These are phyloP conservation scores for Candida fluviatilis DNA, from an alignment of 805 yeast species.

Conservation along the genomic window DNA sequence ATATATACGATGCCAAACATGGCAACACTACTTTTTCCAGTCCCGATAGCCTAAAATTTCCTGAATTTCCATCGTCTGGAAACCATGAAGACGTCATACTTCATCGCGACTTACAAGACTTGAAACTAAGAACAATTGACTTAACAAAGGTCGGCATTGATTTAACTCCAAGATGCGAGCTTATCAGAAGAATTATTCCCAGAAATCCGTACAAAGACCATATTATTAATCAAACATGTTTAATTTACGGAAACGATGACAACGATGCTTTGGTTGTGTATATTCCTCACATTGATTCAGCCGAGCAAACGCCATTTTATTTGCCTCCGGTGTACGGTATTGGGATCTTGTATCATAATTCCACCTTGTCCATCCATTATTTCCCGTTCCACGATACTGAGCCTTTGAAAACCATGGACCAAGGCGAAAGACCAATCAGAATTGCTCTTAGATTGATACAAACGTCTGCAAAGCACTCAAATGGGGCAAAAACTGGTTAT, in stretches of 20 bases:
- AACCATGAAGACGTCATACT: constrained; percentile 18
- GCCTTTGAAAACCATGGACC: constrained; percentile 28
- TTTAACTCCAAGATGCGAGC: constrained; percentile 39
- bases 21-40: constrained; percentile 28
- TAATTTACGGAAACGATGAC: constrained; percentile 31
- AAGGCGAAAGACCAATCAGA: constrained; percentile 64
- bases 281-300: constrained; percentile 63
- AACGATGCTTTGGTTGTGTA: constrained; percentile 59
- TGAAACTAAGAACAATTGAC: constrained; percentile 26
- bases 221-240: constrained; percentile 81
- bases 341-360: constrained; percentile 53
- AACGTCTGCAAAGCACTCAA: constrained; percentile 80
- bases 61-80: constrained; percentile 29
- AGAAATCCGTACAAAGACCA: constrained; percentile 84
- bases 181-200: constrained; percentile 86
- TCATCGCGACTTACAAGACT: constrained; percentile 32
- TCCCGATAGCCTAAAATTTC: constrained; percentile 21
- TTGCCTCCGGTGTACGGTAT: constrained; percentile 83
- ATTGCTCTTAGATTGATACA: constrained; percentile 76
- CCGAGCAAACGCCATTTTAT: constrained; percentile 75
- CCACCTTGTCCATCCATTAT: constrained; percentile 67
- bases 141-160: constrained; percentile 15
- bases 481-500: constrained; percentile 80
- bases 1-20: constrained; percentile 33
- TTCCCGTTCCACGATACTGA: constrained; percentile 46